phyloP scores from a whole-genome alignment of 169 alveolate genomes.

The Perkinsus olseni region DNA sequence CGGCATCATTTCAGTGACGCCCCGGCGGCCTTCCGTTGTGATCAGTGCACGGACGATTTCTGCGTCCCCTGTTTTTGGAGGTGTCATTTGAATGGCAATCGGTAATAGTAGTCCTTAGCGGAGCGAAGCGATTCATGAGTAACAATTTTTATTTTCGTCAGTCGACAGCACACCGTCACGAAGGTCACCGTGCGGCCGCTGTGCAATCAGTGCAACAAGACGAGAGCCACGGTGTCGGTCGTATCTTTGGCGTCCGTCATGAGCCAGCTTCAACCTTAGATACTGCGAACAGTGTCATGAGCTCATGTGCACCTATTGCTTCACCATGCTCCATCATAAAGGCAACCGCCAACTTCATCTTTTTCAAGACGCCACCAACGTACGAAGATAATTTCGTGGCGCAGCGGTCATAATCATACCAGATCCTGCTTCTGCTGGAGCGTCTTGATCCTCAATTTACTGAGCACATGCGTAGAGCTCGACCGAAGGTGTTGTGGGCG shows the following conservation, averaged over 20 bases:
- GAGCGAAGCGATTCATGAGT: neutral
- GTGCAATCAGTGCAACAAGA: slow-evolving; percentile 33
- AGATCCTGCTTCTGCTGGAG: neutral
- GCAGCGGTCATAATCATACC: too few relatives aligned
- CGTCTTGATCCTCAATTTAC: neutral
- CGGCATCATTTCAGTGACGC: neutral
- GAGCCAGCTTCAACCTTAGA: neutral
- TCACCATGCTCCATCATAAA: slow-evolving; percentile 29
- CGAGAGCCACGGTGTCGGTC: slow-evolving; percentile 31
- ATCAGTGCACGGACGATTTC: slow-evolving; percentile 27
- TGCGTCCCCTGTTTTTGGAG: slow-evolving; percentile 35
- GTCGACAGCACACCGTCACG: neutral
- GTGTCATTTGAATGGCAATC: slow-evolving; percentile 30
- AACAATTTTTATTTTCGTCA: neutral
- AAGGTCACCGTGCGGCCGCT: slow-evolving; percentile 30
- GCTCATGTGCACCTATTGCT: slow-evolving; percentile 16
- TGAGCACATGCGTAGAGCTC: slow-evolving; percentile 33
- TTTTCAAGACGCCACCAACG: neutral
- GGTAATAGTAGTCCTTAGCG: neutral
- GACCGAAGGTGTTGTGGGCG: slow-evolving; percentile 33
- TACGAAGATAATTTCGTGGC: too few relatives aligned
- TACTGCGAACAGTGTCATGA: slow-evolving; percentile 24
- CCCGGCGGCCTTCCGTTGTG: neutral
- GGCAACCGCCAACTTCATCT: slow-evolving; percentile 5
- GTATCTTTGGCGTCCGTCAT: neutral